Base-by-base conservation (phyloP, 2,329 filamentous ascomycete genomes). In the Ceratocystis lukuohia region DNA sequence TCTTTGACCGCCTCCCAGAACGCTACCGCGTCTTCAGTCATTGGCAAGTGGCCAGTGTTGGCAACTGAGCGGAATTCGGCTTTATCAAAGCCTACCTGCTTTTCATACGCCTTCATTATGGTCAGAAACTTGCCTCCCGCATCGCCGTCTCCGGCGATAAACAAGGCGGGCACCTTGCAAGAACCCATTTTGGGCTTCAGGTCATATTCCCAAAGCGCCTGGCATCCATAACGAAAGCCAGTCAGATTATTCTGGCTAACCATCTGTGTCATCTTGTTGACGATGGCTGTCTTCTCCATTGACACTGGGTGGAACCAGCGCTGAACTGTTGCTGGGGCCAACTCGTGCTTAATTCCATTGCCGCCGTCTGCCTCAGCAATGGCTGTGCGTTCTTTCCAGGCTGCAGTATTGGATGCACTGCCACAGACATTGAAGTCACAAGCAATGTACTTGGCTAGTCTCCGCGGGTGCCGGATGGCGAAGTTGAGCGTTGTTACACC, bases 351-450 rank as follows among this genome's bases (percentile, higher is more conserved):
- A 45, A 91, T 87, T 3, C 89, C 82, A 0, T 77, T 73, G 28
- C 82, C 81, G 1, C 79, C 78, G 8, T 81, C 78, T 4, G 74
- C 74, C 71, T 89, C 85, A 0, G 88, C 85, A 2, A 92, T 74
- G 0, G 77, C 82, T 66, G 90, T 87, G 33, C 91, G 86, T 56
- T 92, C 88, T 66, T 84, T 84, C 91, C 91, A 96, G 0, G 89
- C 88, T 61, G 84, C 82, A 2, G 86, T 87, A 77, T 95, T 96
- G 45, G 85, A 85, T 0, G 85, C 77, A 68, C 88, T 89, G 0
- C 87, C 85, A 4, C 84, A 80, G 6, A 83, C 81, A 74, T 91
- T 93, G 72, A 90, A 95, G 75, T 94, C 89, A 74, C 89, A 92
- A 2, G 86, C 81, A 25, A 93, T 78, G 73, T 91, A 88, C 5